Evolutionary conservation across 2,329 filamentous ascomycete species (phyloP), one percentile per base, ranked within the genome.

Genomic region (Pseudogymnoascus sp.): DNA sequence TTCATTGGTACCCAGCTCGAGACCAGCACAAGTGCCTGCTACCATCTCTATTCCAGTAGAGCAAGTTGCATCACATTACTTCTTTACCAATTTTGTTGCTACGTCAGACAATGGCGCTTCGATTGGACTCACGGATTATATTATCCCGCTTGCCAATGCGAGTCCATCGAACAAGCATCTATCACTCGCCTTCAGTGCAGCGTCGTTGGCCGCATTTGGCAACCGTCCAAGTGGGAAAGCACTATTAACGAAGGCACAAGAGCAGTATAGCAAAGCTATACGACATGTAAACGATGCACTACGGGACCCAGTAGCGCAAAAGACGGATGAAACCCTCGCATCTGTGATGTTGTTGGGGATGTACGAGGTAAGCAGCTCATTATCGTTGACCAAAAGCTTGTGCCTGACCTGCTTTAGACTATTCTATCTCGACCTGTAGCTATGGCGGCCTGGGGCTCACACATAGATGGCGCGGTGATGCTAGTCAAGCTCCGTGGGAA

Each of bases 381-480:
- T 49, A 7, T 49, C 3, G 16, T 25, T 11, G 23, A 28, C 23
- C 2, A n/a, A 38, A 6, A n/a, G 18, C 33, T 18, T 18, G 58
- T 61, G 38, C 58, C 68, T 45, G 66, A 59, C 65, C 43, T n/a
- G 5, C 14, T 25, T 58, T 59, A 85, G 67, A 72, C 69, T 1
- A 67, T 87, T 49, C 80, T 80, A 0, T 80, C 82, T 11, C 81
- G 79, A 63, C 79, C 82, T 61, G 73, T 82, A 59, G 81, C 79
- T 35, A 80, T 81, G 69, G 74, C 81, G 62, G 83, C 83, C 1
- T 88, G 85, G 85, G 83, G 83, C 3, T 84, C 83, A 8, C 85
- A 88, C 67, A 80, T 83, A n/a, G 82, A 86, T 64, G 85, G 84
- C 2, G 85, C 85, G n/a, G 80, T 87, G 33, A 81, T 84, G 66